Base-by-base conservation (phyloP, 2,329 filamentous ascomycete genomes). In the Pseudocercospora crystallina region DNA sequence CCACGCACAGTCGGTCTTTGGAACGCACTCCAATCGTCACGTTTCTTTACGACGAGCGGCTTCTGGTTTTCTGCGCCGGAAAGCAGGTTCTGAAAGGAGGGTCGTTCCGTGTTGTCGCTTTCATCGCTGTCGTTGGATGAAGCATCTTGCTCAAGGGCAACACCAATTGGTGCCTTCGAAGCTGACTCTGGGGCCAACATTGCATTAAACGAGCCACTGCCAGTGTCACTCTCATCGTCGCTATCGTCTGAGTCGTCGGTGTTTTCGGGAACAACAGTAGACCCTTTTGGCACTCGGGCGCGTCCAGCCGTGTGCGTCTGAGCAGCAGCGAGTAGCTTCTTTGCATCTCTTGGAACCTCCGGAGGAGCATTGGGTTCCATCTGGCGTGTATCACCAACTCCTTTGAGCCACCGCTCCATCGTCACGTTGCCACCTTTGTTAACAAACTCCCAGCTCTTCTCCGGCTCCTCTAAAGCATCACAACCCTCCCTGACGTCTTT, bases 371-470 rank as follows among this genome's bases (percentile, higher is more conserved):
- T 49, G 12, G 57, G 56, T 9, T 51, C 49, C 13, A 47, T 37
- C 17, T 56, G 57, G 43, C 48, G 49, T 8, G 49, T 61, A 26
- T 59, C 31, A 4, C 61, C 63, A 31, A 61, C 57, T 11, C 62
- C 64, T 2, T 36, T 38, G 1, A 64, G 42, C 62, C 63, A 66
- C 37, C 61, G 56, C 17, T 51, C 47, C 8, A 65, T 51, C 12
- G 40, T 38, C 9, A 42, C 12, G 40, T 51, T 11, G 49, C 52
- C 31, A 40, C 36, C 34, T 49, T 37, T 39, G 14, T 47, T 29
- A 17, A 47, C 51, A 47, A 57, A 34, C 39, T 54, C 57, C 56
- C 56, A 55, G 13, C 31, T 41, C 12, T 32, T 14, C 13, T 13
- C 3, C 8, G 53, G 26, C 20, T 39, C 20, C 15, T 47, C 29